Conservation (phyloP, 148 eudicot genomes). For the Persicaria tinctoria region DNA sequence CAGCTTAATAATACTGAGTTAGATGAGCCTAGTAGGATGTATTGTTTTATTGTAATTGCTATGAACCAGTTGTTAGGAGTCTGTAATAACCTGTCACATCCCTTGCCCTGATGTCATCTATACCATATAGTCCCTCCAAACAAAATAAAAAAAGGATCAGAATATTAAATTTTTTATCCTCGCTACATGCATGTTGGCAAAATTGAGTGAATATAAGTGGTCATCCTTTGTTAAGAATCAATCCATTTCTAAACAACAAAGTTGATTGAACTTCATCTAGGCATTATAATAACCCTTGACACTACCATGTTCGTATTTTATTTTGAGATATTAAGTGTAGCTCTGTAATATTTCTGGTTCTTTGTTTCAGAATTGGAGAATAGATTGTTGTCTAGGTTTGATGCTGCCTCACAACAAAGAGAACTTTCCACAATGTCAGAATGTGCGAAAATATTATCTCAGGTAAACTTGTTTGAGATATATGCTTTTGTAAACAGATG, state of each 20-base stretch:
- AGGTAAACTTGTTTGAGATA: slow-evolving; percentile 39
- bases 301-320: not conserved
- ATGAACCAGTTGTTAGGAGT: not conserved
- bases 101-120: not conserved
- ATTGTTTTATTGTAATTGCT: not conserved
- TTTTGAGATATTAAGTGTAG: slow-evolving; percentile 4
- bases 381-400: slow-evolving; percentile 83
- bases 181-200: not conserved
- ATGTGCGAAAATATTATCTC: slow-evolving; percentile 92
- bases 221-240: not conserved
- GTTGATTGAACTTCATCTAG: slow-evolving; percentile 7
- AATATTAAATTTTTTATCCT: not conserved
- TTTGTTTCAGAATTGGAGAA: slow-evolving; percentile 73
- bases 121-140: not conserved
- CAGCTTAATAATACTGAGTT: not conserved
- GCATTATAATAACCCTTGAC: not conserved
- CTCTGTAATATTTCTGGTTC: not conserved
- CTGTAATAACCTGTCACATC: not conserved
- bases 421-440: slow-evolving; percentile 94
- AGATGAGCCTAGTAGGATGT: not conserved
- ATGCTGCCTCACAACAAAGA: slow-evolving; percentile 89
- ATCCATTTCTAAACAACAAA: not conserved
- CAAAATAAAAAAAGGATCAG: not conserved
- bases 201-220: not conserved
- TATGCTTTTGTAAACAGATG: not conserved